Evolutionary conservation across 441 rosid species (phyloP), one percentile per base, ranked within the genome.

Genomic region (Pelargonium citronellum): DNA sequence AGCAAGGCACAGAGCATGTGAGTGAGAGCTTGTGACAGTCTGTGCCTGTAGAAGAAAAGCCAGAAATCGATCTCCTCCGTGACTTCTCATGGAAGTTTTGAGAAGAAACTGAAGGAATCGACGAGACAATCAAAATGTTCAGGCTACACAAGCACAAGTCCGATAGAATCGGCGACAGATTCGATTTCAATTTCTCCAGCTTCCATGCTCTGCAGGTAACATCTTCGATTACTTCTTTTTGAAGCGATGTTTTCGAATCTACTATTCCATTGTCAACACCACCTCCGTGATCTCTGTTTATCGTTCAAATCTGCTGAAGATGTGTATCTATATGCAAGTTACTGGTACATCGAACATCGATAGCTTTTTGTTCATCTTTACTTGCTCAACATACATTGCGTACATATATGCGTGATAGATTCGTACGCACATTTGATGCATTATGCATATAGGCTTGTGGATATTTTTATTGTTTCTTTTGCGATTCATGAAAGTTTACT

Each of bases 131-230:
- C 39, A 34, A 61, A 61, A 61, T 61, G 64, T 61, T 61, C 39
- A 61, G 64, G 64, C 64, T 61, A 1, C 64, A 61, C 64, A 61
- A 61, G 64, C 64, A 61, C 64, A 61, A 15, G 64, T 61, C 64
- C 37, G 64, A 22, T 10, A 61, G 64, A 61, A 11, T 61, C 37
- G 64, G 64, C 64, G 64, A 61, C 8, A 30, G 64, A 61, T 61
- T 61, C 64, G 64, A 61, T 61, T 61, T 61, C 64, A 61, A 61
- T 61, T 61, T 61, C 64, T 61, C 64, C 37, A 61, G n/a, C 64
- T 61, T 61, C 64, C 64, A 61, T 20, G 64, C 64, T 61, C 64
- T 61, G 19, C 64, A 61, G 64, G 64, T 60, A 60, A 11, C 64
- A 11, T 24, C 64, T 27, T 1, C 37, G 22, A 30, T 22, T 34